phyloP scores from a whole-genome alignment of 2,329 filamentous ascomycete genomes.

The Colletotrichum sp. region DNA sequence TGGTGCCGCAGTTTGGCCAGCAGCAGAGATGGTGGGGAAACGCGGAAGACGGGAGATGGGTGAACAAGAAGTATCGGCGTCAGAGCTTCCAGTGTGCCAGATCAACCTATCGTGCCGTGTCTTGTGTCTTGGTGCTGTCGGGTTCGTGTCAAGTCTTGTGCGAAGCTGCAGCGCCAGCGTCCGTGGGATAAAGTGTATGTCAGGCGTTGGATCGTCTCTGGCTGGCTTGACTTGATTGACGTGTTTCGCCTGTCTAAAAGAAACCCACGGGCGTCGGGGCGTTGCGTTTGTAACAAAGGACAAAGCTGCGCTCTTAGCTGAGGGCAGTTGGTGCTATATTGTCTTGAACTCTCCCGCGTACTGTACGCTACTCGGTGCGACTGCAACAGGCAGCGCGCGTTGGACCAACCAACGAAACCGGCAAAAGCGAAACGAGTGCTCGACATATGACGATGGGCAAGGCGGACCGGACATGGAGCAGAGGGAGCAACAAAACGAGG shows the following conservation, averaged over 20 bases:
- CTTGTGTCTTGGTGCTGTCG: neutral
- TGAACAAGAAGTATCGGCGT: constrained; percentile 8
- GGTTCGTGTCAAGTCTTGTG: neutral
- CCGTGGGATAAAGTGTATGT: neutral
- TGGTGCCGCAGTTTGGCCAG: neutral
- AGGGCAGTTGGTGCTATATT: neutral
- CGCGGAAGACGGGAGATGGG: constrained; percentile 3
- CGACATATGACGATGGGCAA: neutral
- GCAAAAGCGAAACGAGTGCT: neutral
- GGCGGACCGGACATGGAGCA: neutral
- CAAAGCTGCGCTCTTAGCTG: neutral
- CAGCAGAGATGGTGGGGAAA: constrained; percentile 13
- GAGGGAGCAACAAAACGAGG: neutral
- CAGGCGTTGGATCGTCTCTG: neutral
- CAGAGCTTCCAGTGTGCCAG: constrained; percentile 1
- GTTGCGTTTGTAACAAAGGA: constrained; percentile 14
- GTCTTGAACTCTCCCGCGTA: neutral
- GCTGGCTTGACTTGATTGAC: neutral
- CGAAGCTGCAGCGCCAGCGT: neutral
- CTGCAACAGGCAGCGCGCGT: neutral
- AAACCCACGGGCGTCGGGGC: neutral
- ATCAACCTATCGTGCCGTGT: neutral
- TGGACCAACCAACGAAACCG: neutral
- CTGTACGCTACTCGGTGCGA: neutral
- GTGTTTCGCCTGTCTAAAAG: neutral